Evolutionary conservation across 2,329 filamentous ascomycete species (phyloP), one percentile per base, ranked within the genome.

Genomic region (Calonectria fujianensis): DNA sequence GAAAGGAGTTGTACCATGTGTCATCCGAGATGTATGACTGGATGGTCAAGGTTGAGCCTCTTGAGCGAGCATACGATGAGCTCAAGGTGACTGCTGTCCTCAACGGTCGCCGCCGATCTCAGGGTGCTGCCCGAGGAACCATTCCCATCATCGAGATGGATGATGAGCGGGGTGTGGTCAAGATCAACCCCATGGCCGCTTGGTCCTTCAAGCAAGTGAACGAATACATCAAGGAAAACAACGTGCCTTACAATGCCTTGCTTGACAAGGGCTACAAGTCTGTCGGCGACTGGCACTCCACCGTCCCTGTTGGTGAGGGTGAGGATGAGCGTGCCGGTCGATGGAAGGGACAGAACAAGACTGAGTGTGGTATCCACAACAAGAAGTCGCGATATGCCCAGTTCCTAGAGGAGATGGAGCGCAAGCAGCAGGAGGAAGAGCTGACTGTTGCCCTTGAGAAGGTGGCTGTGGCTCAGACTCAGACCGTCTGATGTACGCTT

Each of bases 291-390:
- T 98, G 96, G 95, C 97, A 99, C 90, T 98, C 96, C 66, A 99
- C 97, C 5, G 94, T 92, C 80, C 96, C 97, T 16, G 96, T 98
- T 75, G 92, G 90, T 77, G 95, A 96, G 74, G 95, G 95, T 78
- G 97, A 99, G 87, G 97, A 98, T 82, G 97, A 99, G 91, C 94
- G 97, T 67, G 94, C 97, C 11, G 97, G 97, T 73, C 93, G 97
- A 80, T 99, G 97, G 97, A 98, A 98, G 91, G 97, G 97, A 76
- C 94, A 96, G 85, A 88, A 90, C 82, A 99, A 99, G 93, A 97
- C 96, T 20, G 97, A 99, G 89, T 99, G 97, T 85, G 97, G 97
- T 63, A 98, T 99, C 83, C 97, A 99, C 91, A 98, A 98, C 90
- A 97, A 97, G 87, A 94, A 96, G 85, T 98, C 95, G 73, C 93